A percentile compares a stretch with the other conserved stretches of the same genome.
phyloP scores from a whole-genome alignment of 2,329 filamentous ascomycete species.

The Incumbomyces delicatus region DNA sequence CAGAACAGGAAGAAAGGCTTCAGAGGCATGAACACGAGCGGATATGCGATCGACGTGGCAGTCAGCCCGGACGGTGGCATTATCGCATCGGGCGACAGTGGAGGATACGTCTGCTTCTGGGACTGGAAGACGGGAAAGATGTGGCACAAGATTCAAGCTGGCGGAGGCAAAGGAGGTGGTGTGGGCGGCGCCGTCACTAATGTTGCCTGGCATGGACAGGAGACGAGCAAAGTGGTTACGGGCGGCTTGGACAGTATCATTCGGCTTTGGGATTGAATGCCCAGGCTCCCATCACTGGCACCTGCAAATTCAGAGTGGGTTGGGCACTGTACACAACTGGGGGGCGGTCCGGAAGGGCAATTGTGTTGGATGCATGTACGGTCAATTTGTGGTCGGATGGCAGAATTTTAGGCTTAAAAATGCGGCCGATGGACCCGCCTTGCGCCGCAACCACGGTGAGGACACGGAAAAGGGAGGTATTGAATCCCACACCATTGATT shows the following conservation, averaged over 20 bases:
- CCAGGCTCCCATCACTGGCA: no score
- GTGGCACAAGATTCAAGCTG: slow-evolving; percentile 87
- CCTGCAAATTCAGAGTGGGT: no score
- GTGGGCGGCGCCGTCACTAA: slow-evolving; percentile 68
- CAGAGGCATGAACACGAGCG: slow-evolving; percentile 89
- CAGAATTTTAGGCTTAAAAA: no score
- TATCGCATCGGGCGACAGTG: slow-evolving; percentile 76
- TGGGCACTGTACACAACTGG: no score
- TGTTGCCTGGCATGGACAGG: slow-evolving; percentile 93
- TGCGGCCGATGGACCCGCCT: no score
- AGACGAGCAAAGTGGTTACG: slow-evolving; percentile 86
- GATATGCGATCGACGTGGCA: slow-evolving; percentile 81
- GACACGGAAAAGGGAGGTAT: no score
- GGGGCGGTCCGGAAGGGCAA: no score
- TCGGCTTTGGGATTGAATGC: slow-evolving; percentile 73
- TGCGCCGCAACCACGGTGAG: no score
- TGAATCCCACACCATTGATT: no score
- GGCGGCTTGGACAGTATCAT: slow-evolving; percentile 83
- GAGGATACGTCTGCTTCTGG: slow-evolving; percentile 84
- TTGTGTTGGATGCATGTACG: no score
- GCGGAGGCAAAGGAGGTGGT: slow-evolving; percentile 35
- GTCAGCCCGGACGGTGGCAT: slow-evolving; percentile 89
- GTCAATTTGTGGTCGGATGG: no score
- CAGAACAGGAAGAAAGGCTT: slow-evolving; percentile 97
- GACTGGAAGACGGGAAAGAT: slow-evolving; percentile 99